A percentile compares a stretch with the other conserved stretches of the same genome.
phyloP scores from a whole-genome alignment of 2,329 filamentous ascomycete genomes.

The Camptophora hylomeconis region DNA sequence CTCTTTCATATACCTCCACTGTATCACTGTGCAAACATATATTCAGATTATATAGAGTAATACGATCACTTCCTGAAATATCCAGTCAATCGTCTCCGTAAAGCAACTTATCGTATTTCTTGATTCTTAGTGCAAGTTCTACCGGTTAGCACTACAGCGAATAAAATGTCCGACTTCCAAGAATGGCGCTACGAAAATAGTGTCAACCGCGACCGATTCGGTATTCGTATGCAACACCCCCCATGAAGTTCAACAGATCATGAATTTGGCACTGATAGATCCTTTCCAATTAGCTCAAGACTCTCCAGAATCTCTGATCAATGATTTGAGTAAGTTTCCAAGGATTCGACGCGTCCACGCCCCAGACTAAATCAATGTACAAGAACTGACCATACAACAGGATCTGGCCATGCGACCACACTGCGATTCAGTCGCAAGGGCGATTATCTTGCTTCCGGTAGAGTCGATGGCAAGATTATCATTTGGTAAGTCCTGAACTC shows the following conservation, averaged over 20 bases:
- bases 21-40: too few relatives aligned
- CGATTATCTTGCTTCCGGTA: conserved; percentile 86
- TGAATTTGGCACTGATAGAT: conserved; percentile 62
- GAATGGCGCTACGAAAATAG: too few relatives aligned
- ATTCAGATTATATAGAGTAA: too few relatives aligned
- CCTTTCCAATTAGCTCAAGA: conserved; percentile 63
- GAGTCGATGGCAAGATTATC: conserved; percentile 83
- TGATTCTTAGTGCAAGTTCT: too few relatives aligned
- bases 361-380: conserved; percentile 1
- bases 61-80: too few relatives aligned
- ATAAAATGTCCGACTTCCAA: too few relatives aligned
- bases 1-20: too few relatives aligned
- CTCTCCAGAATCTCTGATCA: conserved; percentile 80
- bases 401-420: conserved; percentile 51
- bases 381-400: too few relatives aligned
- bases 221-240: too few relatives aligned
- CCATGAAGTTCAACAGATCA: conserved; percentile 24
- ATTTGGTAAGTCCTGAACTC: conserved; percentile 40
- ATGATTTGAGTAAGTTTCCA: conserved; percentile 59
- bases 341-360: conserved; percentile 1
- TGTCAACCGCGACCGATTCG: neutral
- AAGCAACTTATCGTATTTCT: too few relatives aligned
- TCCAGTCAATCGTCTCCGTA: too few relatives aligned
- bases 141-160: too few relatives aligned
- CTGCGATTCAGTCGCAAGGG: conserved; percentile 86